These are phyloP conservation scores for Vitis rupestris DNA, from an alignment of 164 flowering plant genomes.

Conservation along the genomic window DNA sequence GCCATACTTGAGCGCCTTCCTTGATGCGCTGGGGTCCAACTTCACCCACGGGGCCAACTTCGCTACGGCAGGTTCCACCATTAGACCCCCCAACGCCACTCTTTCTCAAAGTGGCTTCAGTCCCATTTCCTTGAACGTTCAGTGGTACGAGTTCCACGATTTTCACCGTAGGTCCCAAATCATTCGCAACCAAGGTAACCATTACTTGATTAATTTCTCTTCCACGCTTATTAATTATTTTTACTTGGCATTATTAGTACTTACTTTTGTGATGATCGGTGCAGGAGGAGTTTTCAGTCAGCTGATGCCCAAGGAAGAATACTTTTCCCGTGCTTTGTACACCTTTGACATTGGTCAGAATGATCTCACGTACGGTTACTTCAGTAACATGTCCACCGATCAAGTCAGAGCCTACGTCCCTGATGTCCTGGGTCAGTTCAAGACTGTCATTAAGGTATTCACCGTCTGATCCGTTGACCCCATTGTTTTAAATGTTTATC, in stretches of 20 bases:
- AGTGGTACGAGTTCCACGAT: conserved; percentile 24
- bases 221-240: not conserved
- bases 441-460: conserved; percentile 19
- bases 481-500: not conserved
- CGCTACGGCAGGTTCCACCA: conserved; percentile 45
- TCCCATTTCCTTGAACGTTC: conserved; percentile 59
- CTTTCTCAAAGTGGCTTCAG: conserved; percentile 51
- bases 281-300: conserved; percentile 25
- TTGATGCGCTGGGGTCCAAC: conserved; percentile 58
- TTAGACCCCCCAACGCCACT: conserved; percentile 50
- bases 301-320: conserved; percentile 30
- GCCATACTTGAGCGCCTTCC: conserved; percentile 49
- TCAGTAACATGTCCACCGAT: conserved; percentile 29
- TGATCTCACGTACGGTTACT: conserved; percentile 43
- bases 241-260: not conserved
- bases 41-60: conserved; percentile 72
- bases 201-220: not conserved
- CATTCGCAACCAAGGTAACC: conserved; percentile 12
- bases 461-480: no score
- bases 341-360: conserved; percentile 66
- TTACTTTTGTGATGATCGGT: not conserved
- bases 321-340: conserved; percentile 39
- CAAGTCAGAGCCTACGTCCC: conserved; percentile 32
- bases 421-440: conserved; percentile 28
- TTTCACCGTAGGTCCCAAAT: conserved; percentile 34